Evolutionary conservation across 768 basidiomycete genomes (phyloP), one percentile per base, ranked within the genome.

Genomic region (Rossbeevera mucosa): DNA sequence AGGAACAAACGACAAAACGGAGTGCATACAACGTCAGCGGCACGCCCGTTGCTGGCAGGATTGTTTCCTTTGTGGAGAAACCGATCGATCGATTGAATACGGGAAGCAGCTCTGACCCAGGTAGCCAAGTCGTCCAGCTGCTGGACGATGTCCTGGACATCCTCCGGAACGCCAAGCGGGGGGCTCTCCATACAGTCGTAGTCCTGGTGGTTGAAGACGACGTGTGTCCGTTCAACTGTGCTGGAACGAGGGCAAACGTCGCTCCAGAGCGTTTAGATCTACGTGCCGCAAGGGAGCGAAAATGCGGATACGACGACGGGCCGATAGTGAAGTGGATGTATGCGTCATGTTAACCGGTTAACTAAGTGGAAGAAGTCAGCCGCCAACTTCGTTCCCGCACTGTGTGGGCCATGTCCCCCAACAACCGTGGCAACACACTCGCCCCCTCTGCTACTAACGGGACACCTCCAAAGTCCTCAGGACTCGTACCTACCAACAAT

Each of bases 401-500:
- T n/a, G n/a, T n/a, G n/a, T n/a, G n/a, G n/a, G n/a, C n/a, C n/a
- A 33, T 33, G 55, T 67, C 69, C 21, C 42, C 63, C 43, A 71
- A 51, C 69, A 62, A 59, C 50, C 58, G 69, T n/a, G n/a, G n/a
- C 49, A 61, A 60, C 4, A 58, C 60, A 4, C 59, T 60, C 47
- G 29, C 59, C 12, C 68, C 56, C 71, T 64, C 63, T 41, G 30
- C 62, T 47, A 30, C 64, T 14, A 66, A 65, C 44, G 75, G 76
- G 50, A 53, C 70, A 8, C 64, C 66, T 50, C 56, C 67, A 47
- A 76, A 76, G 67, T 63, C 80, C 12, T 71, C 72, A 6, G 67
- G 55, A 24, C 75, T 91, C 28, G 80, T 91, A 2, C 91, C 91
- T 7, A 93, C 91, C 9, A 93, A 93, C 69, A 88, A 79, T 51